Evolutionary conservation across 495 filamentous ascomycete genomes (phyloP), one percentile per base, ranked within the genome.

Genomic region (Penicillium egyptiacum): DNA sequence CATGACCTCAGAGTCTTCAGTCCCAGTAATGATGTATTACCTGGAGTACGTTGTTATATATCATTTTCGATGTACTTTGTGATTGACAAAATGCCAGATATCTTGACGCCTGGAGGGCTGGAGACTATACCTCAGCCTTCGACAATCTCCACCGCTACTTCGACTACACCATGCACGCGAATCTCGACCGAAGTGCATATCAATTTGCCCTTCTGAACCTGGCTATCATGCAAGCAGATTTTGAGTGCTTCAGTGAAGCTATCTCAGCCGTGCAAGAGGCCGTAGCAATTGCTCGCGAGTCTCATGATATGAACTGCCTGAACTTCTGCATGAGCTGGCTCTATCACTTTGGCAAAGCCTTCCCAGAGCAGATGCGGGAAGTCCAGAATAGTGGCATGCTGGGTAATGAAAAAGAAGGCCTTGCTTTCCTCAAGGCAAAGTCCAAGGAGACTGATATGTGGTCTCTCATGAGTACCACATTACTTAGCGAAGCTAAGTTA

Each of bases 271-370:
- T 98, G 86, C 82, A 92, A 57, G 94, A 98, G 70, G 90, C 92
- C 3, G 90, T 98, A 14, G 85, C 91, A 0, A 92, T 90, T 28
- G 94, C 94, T 0, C 79, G 93, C 53, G 94, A 98, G 70, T 94
- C 94, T 61, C 86, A 91, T 56, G 94, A 98, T 62, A 89, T 89
- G 80, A 85, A 82, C 8, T 98, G 95, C 67, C 77, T 98, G 37
- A 98, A 96, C 70, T 97, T 96, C 73, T 90, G 90, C 43, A 82
- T 98, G 60, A 96, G 90, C 68, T 98, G 94, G 95, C 79, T 98
- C n/a, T 94, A 95, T 69, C 92, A 97, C 68, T 93, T 98, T 62
- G 86, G 87, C 28, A 88, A 91, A 64, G 84, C 89, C 0, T 91
- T 95, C 67, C 91, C 92, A 0, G 79, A 84, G 45, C 80, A 92